Conservation (phyloP, 2,329 filamentous ascomycete species). For the Aspergillus persii region DNA sequence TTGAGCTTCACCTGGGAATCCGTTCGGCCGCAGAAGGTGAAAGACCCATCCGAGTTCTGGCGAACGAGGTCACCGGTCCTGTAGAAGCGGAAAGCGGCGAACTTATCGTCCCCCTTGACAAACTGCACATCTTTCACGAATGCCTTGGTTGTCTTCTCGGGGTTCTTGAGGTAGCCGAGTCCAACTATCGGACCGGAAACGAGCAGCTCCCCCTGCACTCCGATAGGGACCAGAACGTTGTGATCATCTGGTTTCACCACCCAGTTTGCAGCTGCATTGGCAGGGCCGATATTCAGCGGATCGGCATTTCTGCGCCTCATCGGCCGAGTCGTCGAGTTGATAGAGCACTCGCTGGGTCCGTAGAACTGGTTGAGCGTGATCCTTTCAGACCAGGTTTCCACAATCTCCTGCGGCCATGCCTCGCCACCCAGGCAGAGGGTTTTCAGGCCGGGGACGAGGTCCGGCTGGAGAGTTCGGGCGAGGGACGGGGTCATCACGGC, state of each 20-base stretch:
- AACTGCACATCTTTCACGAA: not conserved
- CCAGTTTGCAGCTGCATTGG: not conserved
- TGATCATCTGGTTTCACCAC: conserved; percentile 3
- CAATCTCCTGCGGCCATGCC: not conserved
- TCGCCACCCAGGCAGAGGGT: conserved; percentile 6
- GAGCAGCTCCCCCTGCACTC: conserved; percentile 3
- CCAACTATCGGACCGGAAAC: not conserved
- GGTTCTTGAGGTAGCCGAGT: conserved; percentile 2
- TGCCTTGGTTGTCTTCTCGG: conserved; percentile 1
- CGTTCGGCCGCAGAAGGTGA: conserved; percentile 1
- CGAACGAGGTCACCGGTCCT: conserved; percentile 1
- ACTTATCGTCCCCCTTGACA: not conserved
- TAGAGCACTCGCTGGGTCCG: not conserved
- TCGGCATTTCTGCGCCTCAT: not conserved
- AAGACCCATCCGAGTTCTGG: not conserved
- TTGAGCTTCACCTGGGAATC: conserved; percentile 1
- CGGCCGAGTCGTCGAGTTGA: not conserved
- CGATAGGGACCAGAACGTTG: conserved; percentile 5
- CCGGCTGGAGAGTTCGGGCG: not conserved
- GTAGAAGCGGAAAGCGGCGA: not conserved
- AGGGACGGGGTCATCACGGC: conserved; percentile 7
- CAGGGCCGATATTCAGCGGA: not conserved
- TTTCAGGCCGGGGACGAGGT: not conserved
- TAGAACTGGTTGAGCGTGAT: not conserved
- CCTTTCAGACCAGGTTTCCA: not conserved